Base-by-base conservation (phyloP, 345 rosid genomes). In the Populus deltoides region DNA sequence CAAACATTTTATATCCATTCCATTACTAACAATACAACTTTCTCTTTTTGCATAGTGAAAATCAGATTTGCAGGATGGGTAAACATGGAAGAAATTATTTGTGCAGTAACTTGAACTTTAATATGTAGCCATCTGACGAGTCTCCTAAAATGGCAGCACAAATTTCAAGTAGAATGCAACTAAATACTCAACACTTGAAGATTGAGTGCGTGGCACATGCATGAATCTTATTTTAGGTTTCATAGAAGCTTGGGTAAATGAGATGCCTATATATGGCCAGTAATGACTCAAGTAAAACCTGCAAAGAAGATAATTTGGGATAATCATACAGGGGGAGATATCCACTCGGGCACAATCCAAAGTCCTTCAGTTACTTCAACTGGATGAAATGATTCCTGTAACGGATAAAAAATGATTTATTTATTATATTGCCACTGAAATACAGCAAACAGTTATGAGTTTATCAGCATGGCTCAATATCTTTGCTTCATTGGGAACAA, bases 291-390 rank as follows among this genome's bases (percentile, higher is more conserved):
- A 41, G 62, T n/a, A 66, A 57, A 73, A 62, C 72, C 53, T 72
- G 57, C 65, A 38, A 11, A 73, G 38, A 75, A 81, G 51, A 79
- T 36, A 70, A 63, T 61, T 38, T 59, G 29, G 77, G 77, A 73
- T 71, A 73, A 82, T 84, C 91, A 83, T 93, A 95, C 99, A 33
- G 89, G 92, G 75, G 98, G 90, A 74, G 91, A 72, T 77, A 71
- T 79, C 99, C 98, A 91, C 81, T 93, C 92, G 11, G 96, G 98
- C 70, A 91, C 89, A 66, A 95, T 87, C 99, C 98, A 95, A 76
- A 93, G 91, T 68, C 94, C 89, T 78, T 88, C 79, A 2, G 89
- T 77, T 27, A 93, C 86, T 87, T 89, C 89, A 57, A 94, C 85
- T 36, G 97, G 93, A 72, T 77, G 84, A 88, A 95, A 93, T 41